Conservation (phyloP, 768 basidiomycete genomes). For the Leccinum rimulosum region DNA sequence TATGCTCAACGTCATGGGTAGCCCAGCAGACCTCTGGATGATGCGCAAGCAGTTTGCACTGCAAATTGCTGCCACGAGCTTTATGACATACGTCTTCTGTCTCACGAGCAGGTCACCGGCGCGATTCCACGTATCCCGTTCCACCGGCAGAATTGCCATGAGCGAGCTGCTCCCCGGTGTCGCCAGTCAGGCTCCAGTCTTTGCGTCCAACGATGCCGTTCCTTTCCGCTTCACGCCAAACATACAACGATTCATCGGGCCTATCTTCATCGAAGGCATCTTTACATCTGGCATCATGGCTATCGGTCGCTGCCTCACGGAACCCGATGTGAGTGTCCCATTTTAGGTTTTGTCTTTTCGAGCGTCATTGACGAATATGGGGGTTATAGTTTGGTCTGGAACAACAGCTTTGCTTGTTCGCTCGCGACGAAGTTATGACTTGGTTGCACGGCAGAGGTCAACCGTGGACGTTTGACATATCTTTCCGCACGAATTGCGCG, state of each 20-base stretch:
- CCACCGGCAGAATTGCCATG: conserved; percentile 89
- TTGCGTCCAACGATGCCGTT: conserved; percentile 80
- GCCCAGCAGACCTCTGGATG: conserved; percentile 86
- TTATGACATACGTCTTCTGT: conserved; percentile 88
- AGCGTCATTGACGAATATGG: conserved; percentile 1
- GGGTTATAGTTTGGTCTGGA: conserved; percentile 79
- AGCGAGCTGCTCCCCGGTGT: conserved; percentile 84
- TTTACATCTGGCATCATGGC: conserved; percentile 86
- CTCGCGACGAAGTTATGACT: conserved; percentile 86
- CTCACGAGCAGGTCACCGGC: conserved; percentile 80
- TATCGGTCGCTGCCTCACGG: conserved; percentile 85
- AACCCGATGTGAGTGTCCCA: conserved; percentile 70
- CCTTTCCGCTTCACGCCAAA: conserved; percentile 98
- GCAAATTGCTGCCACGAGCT: conserved; percentile 84
- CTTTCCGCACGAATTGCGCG: conserved; percentile 58
- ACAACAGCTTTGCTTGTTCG: conserved; percentile 86
- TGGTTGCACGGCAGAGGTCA: conserved; percentile 65
- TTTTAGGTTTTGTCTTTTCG: neutral
- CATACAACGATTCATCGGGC: conserved; percentile 90
- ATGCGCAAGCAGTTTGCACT: conserved; percentile 96
- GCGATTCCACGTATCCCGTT: conserved; percentile 86
- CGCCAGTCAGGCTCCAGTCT: conserved; percentile 50
- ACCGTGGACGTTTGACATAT: conserved; percentile 53
- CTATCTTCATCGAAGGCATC: conserved; percentile 86
- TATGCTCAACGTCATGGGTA: conserved; percentile 83